Evolutionary conservation across 805 yeast species (phyloP).

Genomic region (Limtongia smithiae): DNA sequence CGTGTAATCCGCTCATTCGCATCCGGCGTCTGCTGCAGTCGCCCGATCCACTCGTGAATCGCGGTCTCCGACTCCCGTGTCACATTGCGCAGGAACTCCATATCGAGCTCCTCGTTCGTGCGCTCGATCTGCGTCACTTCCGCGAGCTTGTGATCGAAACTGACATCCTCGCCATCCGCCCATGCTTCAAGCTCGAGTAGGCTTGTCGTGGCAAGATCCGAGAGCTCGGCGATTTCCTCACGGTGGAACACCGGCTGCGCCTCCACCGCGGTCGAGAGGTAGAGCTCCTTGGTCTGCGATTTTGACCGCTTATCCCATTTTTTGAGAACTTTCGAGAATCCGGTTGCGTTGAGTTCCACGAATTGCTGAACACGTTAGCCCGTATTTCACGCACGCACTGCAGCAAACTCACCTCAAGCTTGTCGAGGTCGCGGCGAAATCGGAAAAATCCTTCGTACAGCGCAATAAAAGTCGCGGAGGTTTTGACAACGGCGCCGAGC

Average conservation of each 20-base stretch:
- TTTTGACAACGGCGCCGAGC: constrained; percentile 51
- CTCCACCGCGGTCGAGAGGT: constrained; percentile 85
- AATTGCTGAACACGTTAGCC: constrained; percentile 53
- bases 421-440: constrained; percentile 80
- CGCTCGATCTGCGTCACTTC: constrained; percentile 27
- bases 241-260: constrained; percentile 96
- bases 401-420: constrained; percentile 46
- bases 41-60: constrained; percentile 46
- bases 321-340: constrained; percentile 90
- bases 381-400: background rate
- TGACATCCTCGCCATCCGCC: constrained; percentile 49
- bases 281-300: constrained; percentile 89
- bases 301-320: constrained; percentile 98
- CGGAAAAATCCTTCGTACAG: constrained; percentile 85
- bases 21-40: constrained; percentile 42
- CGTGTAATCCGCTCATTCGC: constrained; percentile 55
- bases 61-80: constrained; percentile 37
- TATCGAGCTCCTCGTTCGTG: constrained; percentile 27
- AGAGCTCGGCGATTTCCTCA: constrained; percentile 75
- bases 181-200: constrained; percentile 72
- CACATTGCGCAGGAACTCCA: constrained; percentile 19
- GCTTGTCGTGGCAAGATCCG: constrained; percentile 54
- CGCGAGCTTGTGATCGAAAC: constrained; percentile 31
- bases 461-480: constrained; percentile 74
- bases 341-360: constrained; percentile 91